These are phyloP conservation scores for Przewalskia tangutica DNA, from an alignment of 257 asterid species.

Conservation along the genomic window DNA sequence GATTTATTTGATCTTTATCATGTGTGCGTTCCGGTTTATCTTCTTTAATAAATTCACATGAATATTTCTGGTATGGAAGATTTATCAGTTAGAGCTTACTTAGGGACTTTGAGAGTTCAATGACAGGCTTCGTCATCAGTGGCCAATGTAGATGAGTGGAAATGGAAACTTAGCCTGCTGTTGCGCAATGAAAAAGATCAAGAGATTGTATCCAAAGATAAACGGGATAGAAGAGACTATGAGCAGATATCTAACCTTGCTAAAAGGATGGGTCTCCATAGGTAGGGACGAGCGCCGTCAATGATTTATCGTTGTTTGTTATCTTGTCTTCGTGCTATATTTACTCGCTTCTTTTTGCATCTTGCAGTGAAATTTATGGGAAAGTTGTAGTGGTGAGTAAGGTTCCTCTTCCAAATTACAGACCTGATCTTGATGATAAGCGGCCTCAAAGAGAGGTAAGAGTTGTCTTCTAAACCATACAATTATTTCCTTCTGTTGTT, in stretches of 20 bases:
- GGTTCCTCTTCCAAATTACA: constrained; percentile 86
- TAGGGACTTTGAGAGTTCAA: background rate
- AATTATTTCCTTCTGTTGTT: background rate
- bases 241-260: constrained; percentile 91
- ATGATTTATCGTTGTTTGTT: background rate
- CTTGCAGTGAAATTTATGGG: constrained; percentile 68
- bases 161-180: constrained; percentile 91
- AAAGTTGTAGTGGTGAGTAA: constrained; percentile 88
- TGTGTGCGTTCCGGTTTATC: background rate
- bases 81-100: background rate
- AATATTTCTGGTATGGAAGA: background rate
- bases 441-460: constrained; percentile 95
- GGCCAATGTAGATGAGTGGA: constrained; percentile 97
- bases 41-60: background rate
- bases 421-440: constrained; percentile 94
- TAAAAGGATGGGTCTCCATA: constrained; percentile 81
- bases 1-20: background rate
- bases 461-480: background rate
- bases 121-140: constrained; percentile 89
- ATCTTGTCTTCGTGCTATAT: constrained; percentile 5
- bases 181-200: constrained; percentile 58
- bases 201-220: constrained; percentile 80
- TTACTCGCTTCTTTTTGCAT: constrained; percentile 9
- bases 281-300: constrained; percentile 31
- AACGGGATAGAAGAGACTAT: constrained; percentile 83